Percentiles rank a stretch among this genome's conserved stretches.
Conservation (phyloP, 768 basidiomycete genomes). For the Podaxis sp. region DNA sequence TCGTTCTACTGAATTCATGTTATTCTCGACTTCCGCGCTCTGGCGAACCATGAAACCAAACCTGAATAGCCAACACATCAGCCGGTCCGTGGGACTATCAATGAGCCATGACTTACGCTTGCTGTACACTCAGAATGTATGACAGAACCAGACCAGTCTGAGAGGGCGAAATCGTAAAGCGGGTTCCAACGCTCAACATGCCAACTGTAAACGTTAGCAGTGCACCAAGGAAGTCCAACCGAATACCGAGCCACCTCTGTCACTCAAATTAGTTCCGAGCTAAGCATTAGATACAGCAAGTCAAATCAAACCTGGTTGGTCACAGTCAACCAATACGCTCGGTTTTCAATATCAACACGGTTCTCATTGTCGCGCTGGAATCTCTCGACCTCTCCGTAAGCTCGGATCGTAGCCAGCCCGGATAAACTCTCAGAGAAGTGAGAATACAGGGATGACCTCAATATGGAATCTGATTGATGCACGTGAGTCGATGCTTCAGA, state of each 20-base stretch:
- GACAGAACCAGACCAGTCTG: slow-evolving; percentile 76
- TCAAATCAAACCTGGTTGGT: slow-evolving; percentile 58
- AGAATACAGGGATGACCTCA: slow-evolving; percentile 83
- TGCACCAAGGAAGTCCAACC: slow-evolving; percentile 81
- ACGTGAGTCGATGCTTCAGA: background rate
- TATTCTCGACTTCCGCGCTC: slow-evolving; percentile 83
- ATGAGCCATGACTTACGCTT: slow-evolving; percentile 34
- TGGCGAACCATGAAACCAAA: slow-evolving; percentile 78
- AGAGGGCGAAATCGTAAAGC: slow-evolving; percentile 72
- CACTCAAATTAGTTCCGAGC: slow-evolving; percentile 14
- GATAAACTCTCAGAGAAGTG: slow-evolving; percentile 91
- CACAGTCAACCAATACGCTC: slow-evolving; percentile 85
- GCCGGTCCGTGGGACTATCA: background rate
- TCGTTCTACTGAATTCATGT: slow-evolving; percentile 90
- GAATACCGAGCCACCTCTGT: slow-evolving; percentile 81
- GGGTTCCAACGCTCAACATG: slow-evolving; percentile 70
- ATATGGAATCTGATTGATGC: slow-evolving; percentile 59
- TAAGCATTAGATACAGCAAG: background rate
- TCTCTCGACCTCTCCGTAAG: slow-evolving; percentile 75
- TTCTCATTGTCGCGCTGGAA: slow-evolving; percentile 74
- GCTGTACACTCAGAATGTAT: slow-evolving; percentile 77
- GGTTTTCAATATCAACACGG: slow-evolving; percentile 81
- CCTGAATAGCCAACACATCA: slow-evolving; percentile 24
- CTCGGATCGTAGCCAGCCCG: slow-evolving; percentile 83
- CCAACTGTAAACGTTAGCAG: slow-evolving; percentile 73